These are phyloP conservation scores for Casuarina cunninghamiana DNA, from an alignment of 306 rosid genomes.

Conservation along the genomic window DNA sequence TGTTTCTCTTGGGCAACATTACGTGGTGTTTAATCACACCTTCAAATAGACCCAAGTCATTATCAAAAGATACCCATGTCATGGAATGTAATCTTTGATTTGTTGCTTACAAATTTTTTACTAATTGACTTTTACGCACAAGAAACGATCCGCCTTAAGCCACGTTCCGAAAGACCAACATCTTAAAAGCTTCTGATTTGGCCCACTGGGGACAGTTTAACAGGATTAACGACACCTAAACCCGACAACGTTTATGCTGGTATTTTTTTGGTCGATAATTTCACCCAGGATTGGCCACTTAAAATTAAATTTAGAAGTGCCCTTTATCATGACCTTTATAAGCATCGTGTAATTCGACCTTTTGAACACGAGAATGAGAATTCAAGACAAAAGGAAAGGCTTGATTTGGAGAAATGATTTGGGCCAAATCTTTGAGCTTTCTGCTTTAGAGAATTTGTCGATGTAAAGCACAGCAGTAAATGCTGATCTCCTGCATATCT, in stretches of 20 bases:
- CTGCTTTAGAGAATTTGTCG: slow-evolving; percentile 2
- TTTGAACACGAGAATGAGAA: not conserved
- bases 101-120: not conserved
- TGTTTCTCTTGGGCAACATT: no score
- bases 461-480: slow-evolving; percentile 14
- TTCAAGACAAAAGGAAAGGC: slow-evolving; percentile 13
- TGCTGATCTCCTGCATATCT: not conserved
- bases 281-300: slow-evolving; percentile 27
- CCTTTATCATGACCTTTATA: not conserved
- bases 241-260: slow-evolving; percentile 36
- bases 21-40: not conserved
- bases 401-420: slow-evolving; percentile 14
- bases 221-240: slow-evolving; percentile 22
- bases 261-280: slow-evolving; percentile 16
- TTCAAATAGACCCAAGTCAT: slow-evolving; percentile 13
- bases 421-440: not conserved
- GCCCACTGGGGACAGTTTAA: slow-evolving; percentile 13
- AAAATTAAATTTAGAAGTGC: not conserved
- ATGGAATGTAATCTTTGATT: not conserved
- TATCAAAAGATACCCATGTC: slow-evolving; percentile 27
- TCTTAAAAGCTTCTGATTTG: not conserved
- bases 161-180: slow-evolving; percentile 25
- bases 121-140: slow-evolving; percentile 17
- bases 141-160: slow-evolving; percentile 15
- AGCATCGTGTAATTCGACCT: slow-evolving; percentile 1